Evolutionary conservation across 441 rosid genomes (phyloP), one percentile per base, ranked within the genome.

Genomic region (Viola pubescens): DNA sequence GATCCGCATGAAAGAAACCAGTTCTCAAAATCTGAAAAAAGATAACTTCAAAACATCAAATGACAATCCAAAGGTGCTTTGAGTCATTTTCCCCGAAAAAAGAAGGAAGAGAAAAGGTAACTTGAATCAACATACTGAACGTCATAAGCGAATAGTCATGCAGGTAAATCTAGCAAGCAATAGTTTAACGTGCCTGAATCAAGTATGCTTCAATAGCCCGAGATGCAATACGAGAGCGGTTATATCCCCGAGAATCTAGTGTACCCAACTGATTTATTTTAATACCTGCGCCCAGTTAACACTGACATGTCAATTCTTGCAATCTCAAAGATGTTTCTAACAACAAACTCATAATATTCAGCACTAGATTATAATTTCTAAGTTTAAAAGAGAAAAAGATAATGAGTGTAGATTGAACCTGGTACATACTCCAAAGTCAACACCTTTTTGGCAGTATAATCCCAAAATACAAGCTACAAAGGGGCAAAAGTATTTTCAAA

Each of bases 1-100:
- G 98, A 71, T 89, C 98, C 60, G 98, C 98, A 60, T 92, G 98
- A 74, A 92, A 92, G 80, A 92, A 89, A 45, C 95, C 98, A 4
- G 97, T 89, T 77, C 55, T 89, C 62, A 92, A 75, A 76, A 92
- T 87, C 98, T 89, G 85, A 52, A 68, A 19, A 14, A 45, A 26
- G 34, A 26, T 26, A 26, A 26, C 34, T 26, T 26, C 34, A 26
- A 26, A 26, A 26, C 1, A 26, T 26, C 34, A 26, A 26, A 26
- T 26, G 34, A 2, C 34, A 26, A 26, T 26, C 34, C 34, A 26
- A 2, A 26, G 34, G 34, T 26, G 3, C 34, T 26, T 26, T 26
- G 34, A 26, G 34, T 26, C 3, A 26, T 26, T 26, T 26, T 26
- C 34, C 34, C 34, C 2, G 34, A 26, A 26, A 26, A 26, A 26